phyloP scores from a whole-genome alignment of 345 rosid genomes.

The Euphorbia lathyris region DNA sequence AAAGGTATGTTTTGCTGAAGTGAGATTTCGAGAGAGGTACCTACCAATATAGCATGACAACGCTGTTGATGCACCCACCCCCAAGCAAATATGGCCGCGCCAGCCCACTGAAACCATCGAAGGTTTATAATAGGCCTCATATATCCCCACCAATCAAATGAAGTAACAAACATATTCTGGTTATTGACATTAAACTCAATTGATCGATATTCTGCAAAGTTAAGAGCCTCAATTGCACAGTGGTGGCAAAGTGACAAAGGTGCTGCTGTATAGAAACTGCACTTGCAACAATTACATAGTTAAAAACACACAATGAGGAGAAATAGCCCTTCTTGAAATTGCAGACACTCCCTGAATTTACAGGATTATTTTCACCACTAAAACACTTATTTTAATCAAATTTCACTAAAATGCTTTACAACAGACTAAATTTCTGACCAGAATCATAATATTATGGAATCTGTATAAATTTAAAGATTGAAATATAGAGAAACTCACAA shows the following conservation, averaged over 20 bases:
- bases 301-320: background rate
- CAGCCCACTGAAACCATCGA: constrained; percentile 58
- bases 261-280: constrained; percentile 21
- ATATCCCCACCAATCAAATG: constrained; percentile 37
- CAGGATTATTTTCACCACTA: no score
- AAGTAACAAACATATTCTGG: constrained; percentile 27
- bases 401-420: no score
- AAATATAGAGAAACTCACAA: constrained; percentile 17
- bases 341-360: background rate
- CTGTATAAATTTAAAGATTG: background rate
- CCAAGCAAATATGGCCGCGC: constrained; percentile 56
- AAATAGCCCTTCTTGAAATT: no score
- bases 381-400: no score
- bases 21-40: constrained; percentile 18
- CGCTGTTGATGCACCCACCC: constrained; percentile 72
- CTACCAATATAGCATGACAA: constrained; percentile 66
- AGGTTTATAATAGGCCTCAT: constrained; percentile 45
- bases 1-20: background rate
- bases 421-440: no score
- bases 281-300: background rate
- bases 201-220: constrained; percentile 35
- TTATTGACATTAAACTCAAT: constrained; percentile 46
- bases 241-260: constrained; percentile 35
- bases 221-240: constrained; percentile 38
- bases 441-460: no score